Base-by-base conservation (phyloP, 2,329 filamentous ascomycete species). In the Hymenotorrendiella dingleyae region DNA sequence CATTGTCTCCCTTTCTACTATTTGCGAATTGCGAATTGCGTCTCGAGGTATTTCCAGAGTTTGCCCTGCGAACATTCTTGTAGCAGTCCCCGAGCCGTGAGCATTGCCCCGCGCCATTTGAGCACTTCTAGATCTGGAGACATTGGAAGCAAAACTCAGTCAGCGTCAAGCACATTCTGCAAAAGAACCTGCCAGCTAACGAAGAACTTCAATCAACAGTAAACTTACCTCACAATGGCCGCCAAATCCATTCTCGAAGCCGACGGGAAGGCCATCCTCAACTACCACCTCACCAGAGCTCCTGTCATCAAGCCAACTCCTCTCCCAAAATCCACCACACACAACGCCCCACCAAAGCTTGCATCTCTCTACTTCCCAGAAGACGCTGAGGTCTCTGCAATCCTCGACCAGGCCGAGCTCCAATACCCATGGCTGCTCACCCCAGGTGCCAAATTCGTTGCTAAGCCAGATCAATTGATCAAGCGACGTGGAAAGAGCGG, bases 231-330 rank as follows among this genome's bases (percentile, higher is more conserved):
- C 69, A 78, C 63, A 63, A 94, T 94, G 88, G 89, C 87, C 67
- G 87, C 93, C 70, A 98, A 98, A 76, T 86, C 91, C 58, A 97
- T 98, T 67, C 73, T 86, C 78, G 93, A 98, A 79, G 91, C 91
- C 78, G 93, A 98, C 76, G 93, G 93, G 81, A 98, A 98, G 86
- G 93, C 93, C 80, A 97, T 98, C 76, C 80, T 98, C 80, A 97
- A 96, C 86, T 98, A 97, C 80, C 93, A 97, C 78, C 89, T 98
- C 72, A 97, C 93, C 61, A 86, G 93, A 67, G 88, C 93, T 59
- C 84, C 89, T 56, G 85, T 94, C 68, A 95, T 98, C 81, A 97
- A 96, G 85, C 86, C 91, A 57, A 91, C 89, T 64, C 89, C 93
- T 71, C 88, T 97, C 45, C 87, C 90, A 58, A 67, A 78, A 56